These are phyloP conservation scores for Strobilomyces dryophilus DNA, from an alignment of 768 basidiomycete genomes.

Conservation along the genomic window DNA sequence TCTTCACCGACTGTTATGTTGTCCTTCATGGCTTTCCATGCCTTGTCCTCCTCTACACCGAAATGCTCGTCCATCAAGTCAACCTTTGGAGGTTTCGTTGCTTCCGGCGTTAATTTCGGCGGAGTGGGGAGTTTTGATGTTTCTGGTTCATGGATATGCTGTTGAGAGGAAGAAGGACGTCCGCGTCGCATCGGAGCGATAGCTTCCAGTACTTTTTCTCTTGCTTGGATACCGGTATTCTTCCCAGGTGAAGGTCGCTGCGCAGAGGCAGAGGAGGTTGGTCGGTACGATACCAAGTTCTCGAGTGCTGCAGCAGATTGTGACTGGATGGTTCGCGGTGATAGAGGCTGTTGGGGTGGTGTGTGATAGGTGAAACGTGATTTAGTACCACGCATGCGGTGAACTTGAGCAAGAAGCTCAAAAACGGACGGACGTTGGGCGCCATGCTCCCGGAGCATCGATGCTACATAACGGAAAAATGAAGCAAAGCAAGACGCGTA, in stretches of 20 bases:
- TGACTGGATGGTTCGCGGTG: constrained; percentile 36
- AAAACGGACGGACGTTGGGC: constrained; percentile 83
- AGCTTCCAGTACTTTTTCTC: constrained; percentile 75
- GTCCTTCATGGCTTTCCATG: constrained; percentile 42
- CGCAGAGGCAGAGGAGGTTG: constrained; percentile 14
- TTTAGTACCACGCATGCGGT: constrained; percentile 82
- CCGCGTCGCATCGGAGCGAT: constrained; percentile 78
- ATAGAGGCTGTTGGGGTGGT: constrained; percentile 44
- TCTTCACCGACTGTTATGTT: constrained; percentile 11
- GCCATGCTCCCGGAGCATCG: constrained; percentile 92
- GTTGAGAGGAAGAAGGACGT: constrained; percentile 43
- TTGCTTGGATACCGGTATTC: constrained; percentile 59
- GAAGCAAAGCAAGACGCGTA: constrained; percentile 4
- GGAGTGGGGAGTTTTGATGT: constrained; percentile 24
- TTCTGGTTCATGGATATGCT: constrained; percentile 35
- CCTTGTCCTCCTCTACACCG: constrained; percentile 39
- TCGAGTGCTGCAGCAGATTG: constrained; percentile 31
- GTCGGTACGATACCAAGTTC: constrained; percentile 37
- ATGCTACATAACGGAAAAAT: constrained; percentile 44
- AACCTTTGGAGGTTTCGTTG: constrained; percentile 13
- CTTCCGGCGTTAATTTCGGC: constrained; percentile 10
- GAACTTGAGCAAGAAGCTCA: constrained; percentile 78
- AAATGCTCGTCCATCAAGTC: constrained; percentile 39
- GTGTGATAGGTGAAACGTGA: constrained; percentile 71
- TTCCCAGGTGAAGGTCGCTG: constrained; percentile 22